Evolutionary conservation across 345 rosid genomes (phyloP), one percentile per base, ranked within the genome.

Genomic region (Moringa oleifera): DNA sequence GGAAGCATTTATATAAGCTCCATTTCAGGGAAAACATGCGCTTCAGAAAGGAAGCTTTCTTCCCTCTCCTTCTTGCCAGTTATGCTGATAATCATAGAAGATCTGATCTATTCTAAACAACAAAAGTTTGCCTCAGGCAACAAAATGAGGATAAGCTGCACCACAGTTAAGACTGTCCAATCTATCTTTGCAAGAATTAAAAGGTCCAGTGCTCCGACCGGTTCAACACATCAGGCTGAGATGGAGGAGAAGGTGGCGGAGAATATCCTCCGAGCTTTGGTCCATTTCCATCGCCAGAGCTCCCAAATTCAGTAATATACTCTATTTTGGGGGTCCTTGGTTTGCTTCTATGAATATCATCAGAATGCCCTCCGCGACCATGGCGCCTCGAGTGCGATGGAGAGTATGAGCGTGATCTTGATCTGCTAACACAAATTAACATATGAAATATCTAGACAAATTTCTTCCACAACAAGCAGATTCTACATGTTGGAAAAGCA

Each of bases 151-250:
- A 61, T 73, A 80, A 85, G 89, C 88, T 75, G 91, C 83, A 84
- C 88, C 85, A 80, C 79, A 67, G 83, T 74, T 80, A 83, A 85
- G 75, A 78, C 86, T 75, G 82, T 68, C 85, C 77, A 86, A 88
- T 85, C 84, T 88, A 90, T 94, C 96, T 86, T 86, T 83, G 97
- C 92, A 82, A 86, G 83, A 88, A 88, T 79, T 82, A 88, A 88
- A n/a, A 88, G 94, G 88, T 85, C 82, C 81, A 94, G 89, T 91
- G 91, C 97, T 85, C 99, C 96, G 87, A 95, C 97, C 99, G 96
- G 87, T 55, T 95, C 69, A 74, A 77, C 59, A 64, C 45, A 67
- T 81, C 89, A 79, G 90, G 66, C 37, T 79, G 89, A 36, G 83
- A 76, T 58, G 81, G 88, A 67, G 97, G 97, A 77, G 99, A 91